A percentile compares a stretch with the other conserved stretches of the same genome.
phyloP scores from a whole-genome alignment of 352 stramenopile species.

The Phytopythium boreale region DNA sequence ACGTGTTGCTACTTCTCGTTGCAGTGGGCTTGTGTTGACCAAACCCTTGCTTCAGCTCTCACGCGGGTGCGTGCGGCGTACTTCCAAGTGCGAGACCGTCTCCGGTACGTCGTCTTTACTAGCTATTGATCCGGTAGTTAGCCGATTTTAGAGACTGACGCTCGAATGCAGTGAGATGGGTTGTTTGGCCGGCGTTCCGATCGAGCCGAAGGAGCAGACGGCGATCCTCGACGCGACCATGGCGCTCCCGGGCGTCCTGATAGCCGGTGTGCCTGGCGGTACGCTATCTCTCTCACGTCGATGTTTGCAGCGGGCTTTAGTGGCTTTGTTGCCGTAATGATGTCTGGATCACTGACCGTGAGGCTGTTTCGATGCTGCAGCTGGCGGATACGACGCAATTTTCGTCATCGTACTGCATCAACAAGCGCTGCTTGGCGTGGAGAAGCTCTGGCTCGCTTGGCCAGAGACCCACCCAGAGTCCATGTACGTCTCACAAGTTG shows the following conservation, averaged over 20 bases:
- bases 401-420: slow-evolving; percentile 87
- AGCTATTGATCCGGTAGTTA: not conserved
- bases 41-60: slow-evolving; percentile 38
- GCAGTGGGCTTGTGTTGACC: slow-evolving; percentile 46
- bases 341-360: not conserved
- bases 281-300: not conserved
- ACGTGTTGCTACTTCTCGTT: not conserved
- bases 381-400: slow-evolving; percentile 95
- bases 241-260: slow-evolving; percentile 90
- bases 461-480: slow-evolving; percentile 33
- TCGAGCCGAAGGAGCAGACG: slow-evolving; percentile 93
- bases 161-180: slow-evolving; percentile 77
- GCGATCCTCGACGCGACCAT: slow-evolving; percentile 92
- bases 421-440: slow-evolving; percentile 46
- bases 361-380: slow-evolving; percentile 20
- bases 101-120: slow-evolving; percentile 47
- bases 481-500: slow-evolving; percentile 28
- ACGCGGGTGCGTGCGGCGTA: slow-evolving; percentile 71
- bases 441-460: slow-evolving; percentile 78
- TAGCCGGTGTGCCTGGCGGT: slow-evolving; percentile 92
- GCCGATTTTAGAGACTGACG: not conserved
- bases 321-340: not conserved
- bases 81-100: slow-evolving; percentile 59
- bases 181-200: slow-evolving; percentile 81
- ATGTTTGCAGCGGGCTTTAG: not conserved